Evolutionary conservation across 768 basidiomycete species (phyloP), one percentile per base, ranked within the genome.

Genomic region (Leccinum subgranulosum): DNA sequence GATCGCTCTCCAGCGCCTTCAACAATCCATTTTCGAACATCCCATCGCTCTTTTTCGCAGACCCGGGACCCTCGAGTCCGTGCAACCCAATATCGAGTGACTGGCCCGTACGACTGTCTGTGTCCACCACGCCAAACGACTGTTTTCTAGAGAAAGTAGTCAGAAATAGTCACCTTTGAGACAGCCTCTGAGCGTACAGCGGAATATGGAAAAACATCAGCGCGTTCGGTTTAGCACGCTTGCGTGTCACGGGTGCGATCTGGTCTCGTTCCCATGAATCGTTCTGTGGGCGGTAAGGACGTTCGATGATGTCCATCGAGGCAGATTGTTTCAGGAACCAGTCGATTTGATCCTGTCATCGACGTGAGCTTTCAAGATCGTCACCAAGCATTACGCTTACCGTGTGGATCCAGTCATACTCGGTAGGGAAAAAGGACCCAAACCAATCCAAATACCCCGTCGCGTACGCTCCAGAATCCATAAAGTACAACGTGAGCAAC

Each of bases 131-230:
- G 1, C 70, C 67, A 68, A 91, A 95, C 1, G 92, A 80, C 72
- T 95, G 92, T 51, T 83, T 85, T 31, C 90, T 92, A 62, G 14
- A 43, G 33, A 7, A 53, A 25, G 17, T 15, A 21, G 46, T 50
- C 2, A 58, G 39, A 25, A n/a, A 17, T 15, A 12, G 8, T 48
- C 46, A 14, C 10, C 6, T 27, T 8, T 6, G 3, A 28, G 5
- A 10, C 4, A 28, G 7, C 3, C 10, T 21, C 25, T 6, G 5
- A 12, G 77, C 87, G 21, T 68, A 92, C 88, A 98, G 68, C 52
- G 96, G 96, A 49, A 99, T 98, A 64, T 98, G 96, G 85, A 97
- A 98, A 76, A 96, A 97, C 89, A 93, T 91, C 63, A 98, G 72
- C 0, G 93, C 96, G 66, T 98, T 98, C 1, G 96, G 96, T 72